Conservation (phyloP, 225 moss, liverwort and hornwort genomes). For the Physcomitrium patens region DNA sequence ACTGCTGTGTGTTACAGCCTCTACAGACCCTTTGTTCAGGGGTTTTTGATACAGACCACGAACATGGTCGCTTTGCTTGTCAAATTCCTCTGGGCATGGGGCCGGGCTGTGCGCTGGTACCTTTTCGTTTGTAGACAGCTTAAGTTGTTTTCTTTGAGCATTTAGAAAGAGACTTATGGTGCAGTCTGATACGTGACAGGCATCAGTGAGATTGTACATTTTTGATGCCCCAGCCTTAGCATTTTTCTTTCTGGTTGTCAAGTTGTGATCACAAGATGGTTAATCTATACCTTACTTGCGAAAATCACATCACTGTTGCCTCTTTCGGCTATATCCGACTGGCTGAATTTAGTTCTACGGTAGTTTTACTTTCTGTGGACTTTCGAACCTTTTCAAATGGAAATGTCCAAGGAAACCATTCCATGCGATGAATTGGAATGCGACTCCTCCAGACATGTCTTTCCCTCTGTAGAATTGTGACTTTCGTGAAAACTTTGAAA, state of each 20-base stretch:
- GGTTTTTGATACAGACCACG: slow-evolving; percentile 34
- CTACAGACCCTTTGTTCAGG: slow-evolving; percentile 43
- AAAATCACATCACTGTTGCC: too few species aligned
- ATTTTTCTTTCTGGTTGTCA: slow-evolving; percentile 10
- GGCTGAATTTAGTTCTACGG: too few species aligned
- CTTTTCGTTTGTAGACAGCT: slow-evolving; percentile 34
- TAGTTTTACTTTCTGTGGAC: too few species aligned
- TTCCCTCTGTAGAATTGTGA: too few species aligned
- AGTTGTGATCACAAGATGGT: neutral
- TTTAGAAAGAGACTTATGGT: slow-evolving; percentile 17
- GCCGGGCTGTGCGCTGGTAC: slow-evolving; percentile 17
- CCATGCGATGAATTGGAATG: too few species aligned
- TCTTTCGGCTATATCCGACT: too few species aligned
- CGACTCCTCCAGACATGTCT: too few species aligned
- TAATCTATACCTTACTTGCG: too few species aligned
- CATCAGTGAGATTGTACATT: slow-evolving; percentile 51
- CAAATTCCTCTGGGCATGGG: slow-evolving; percentile 46
- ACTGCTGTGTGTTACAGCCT: slow-evolving; percentile 29
- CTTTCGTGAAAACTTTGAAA: too few species aligned
- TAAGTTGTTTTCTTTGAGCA: slow-evolving; percentile 27
- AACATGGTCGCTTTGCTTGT: slow-evolving; percentile 21
- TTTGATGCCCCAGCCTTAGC: slow-evolving; percentile 34
- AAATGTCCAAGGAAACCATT: too few species aligned
- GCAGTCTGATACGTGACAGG: slow-evolving; percentile 35
- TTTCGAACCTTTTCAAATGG: too few species aligned